Evolutionary conservation across 2,329 filamentous ascomycete genomes (phyloP), one percentile per base, ranked within the genome.

Genomic region (Mycosphaerella sp.): DNA sequence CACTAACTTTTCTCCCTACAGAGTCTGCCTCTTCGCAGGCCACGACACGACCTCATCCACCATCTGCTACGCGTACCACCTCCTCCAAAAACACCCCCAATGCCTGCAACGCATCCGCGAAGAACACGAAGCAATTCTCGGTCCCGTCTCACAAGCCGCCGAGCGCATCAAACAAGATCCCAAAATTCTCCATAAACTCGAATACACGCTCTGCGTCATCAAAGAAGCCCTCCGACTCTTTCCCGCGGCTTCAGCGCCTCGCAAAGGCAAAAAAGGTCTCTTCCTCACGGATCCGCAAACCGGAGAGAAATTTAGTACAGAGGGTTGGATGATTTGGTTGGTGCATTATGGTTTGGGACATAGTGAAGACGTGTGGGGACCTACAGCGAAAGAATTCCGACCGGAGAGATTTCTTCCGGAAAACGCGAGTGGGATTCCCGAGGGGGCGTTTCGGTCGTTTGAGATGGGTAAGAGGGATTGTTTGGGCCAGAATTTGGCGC

Each of bases 401-500:
- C 78, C 75, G 0, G 75, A 78, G 45, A 73, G 78, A 9, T 80
- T 72, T 61, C 60, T 74, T 4, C 54, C 61, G 1, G 51, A 55
- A 23, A 62, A 59, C 40, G 36, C 53, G 1, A 46, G 55, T 6
- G 60, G 72, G 56, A 61, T 71, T 12, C 60, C 67, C 36, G 72
- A 75, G 46, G 73, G 74, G 51, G 75, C 77, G 0, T 83, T 73
- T 70, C 72, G 78, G 8, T 70, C 76, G 0, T 83, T 83, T 62
- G 77, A 79, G 60, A 67, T 73, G 44, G 80, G 80, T 0, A 72
- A 74, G 1, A 64, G 80, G 21, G 76, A 75, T 50, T 84, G 80
- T 59, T 71, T 82, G 11, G 79, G 79, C 0, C 77, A 80, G 62
- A 75, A 77, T 53, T 68, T 81, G 44, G 79, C 75, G 1, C 71